These are phyloP conservation scores for Chenopodium berlandieri DNA, from an alignment of 148 eudicot genomes.

Conservation along the genomic window DNA sequence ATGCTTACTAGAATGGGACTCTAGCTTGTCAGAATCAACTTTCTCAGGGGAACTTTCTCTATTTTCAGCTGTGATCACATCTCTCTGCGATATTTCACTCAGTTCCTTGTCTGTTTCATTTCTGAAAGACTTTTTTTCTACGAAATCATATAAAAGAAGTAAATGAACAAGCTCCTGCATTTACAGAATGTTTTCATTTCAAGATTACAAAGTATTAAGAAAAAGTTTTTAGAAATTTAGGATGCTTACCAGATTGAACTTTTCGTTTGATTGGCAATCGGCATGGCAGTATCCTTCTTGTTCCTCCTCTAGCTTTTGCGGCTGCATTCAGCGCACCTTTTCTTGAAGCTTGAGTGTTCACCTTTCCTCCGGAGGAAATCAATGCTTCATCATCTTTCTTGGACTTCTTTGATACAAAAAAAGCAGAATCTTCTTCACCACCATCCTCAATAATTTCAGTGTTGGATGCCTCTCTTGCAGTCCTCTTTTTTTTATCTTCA, in stretches of 20 bases:
- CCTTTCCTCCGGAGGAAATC: neutral
- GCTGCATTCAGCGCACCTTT: constrained; percentile 1
- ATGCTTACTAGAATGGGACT: neutral
- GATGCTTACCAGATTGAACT: constrained; percentile 16
- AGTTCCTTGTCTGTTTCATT: neutral
- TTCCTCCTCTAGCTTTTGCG: constrained; percentile 4
- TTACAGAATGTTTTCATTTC: neutral
- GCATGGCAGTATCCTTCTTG: neutral
- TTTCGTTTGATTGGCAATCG: constrained; percentile 2
- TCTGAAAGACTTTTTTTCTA: neutral
- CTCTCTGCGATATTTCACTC: neutral
- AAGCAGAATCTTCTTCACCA: constrained; percentile 9
- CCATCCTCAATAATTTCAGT: constrained; percentile 24
- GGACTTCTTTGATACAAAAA: constrained; percentile 24
- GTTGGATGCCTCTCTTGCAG: constrained; percentile 14
- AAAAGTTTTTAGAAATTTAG: no score
- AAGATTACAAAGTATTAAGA: neutral
- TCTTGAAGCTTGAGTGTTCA: neutral
- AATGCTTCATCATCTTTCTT: constrained; percentile 8
- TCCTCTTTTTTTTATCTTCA: constrained; percentile 15
- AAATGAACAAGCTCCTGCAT: neutral
- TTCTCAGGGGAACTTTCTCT: neutral
- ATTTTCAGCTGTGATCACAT: neutral
- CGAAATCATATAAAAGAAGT: neutral
- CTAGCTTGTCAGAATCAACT: neutral